A percentile compares a stretch with the other conserved stretches of the same genome.
Evolutionary conservation across 2,329 filamentous ascomycete species (phyloP).

Genomic region (Stemphylium beticola): DNA sequence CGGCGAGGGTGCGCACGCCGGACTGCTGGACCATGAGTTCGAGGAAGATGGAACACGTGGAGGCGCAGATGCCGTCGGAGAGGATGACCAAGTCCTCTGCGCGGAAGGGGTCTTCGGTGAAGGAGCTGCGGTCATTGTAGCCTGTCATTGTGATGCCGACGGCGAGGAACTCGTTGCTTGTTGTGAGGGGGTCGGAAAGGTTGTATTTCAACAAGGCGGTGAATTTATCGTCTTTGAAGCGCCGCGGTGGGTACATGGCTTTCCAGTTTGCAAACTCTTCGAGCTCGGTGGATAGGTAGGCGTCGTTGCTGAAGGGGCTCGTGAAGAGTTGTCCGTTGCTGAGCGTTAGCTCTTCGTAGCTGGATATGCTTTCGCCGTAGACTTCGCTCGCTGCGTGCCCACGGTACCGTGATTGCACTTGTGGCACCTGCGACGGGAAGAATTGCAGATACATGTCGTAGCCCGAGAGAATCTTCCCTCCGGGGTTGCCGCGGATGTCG

Average conservation of each 20-base stretch:
- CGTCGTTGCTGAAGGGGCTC: constrained; percentile 45
- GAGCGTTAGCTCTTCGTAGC: constrained; percentile 16
- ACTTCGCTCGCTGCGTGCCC: constrained; percentile 47
- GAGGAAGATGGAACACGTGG: constrained; percentile 55
- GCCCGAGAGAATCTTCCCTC: constrained; percentile 56
- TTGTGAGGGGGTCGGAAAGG: constrained; percentile 42
- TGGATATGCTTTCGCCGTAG: constrained; percentile 32
- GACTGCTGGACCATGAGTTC: constrained; percentile 56
- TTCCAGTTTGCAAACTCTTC: constrained; percentile 43
- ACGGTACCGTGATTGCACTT: constrained; percentile 56
- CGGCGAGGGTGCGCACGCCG: constrained; percentile 50
- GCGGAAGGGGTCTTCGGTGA: constrained; percentile 45
- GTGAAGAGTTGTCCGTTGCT: constrained; percentile 35
- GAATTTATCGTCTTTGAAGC: constrained; percentile 45
- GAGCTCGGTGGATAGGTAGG: constrained; percentile 33
- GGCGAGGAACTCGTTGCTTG: constrained; percentile 36
- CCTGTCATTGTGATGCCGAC: constrained; percentile 41
- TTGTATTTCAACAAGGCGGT: constrained; percentile 50
- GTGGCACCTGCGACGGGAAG: constrained; percentile 56
- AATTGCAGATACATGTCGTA: constrained; percentile 60
- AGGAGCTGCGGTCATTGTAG: constrained; percentile 32
- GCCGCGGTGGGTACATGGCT: constrained; percentile 46
- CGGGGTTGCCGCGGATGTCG: constrained; percentile 67
- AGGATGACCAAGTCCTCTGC: constrained; percentile 50
- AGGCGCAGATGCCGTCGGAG: constrained; percentile 54